Evolutionary conservation across 441 rosid species (phyloP).

Genomic region (Corymbia citriodora): DNA sequence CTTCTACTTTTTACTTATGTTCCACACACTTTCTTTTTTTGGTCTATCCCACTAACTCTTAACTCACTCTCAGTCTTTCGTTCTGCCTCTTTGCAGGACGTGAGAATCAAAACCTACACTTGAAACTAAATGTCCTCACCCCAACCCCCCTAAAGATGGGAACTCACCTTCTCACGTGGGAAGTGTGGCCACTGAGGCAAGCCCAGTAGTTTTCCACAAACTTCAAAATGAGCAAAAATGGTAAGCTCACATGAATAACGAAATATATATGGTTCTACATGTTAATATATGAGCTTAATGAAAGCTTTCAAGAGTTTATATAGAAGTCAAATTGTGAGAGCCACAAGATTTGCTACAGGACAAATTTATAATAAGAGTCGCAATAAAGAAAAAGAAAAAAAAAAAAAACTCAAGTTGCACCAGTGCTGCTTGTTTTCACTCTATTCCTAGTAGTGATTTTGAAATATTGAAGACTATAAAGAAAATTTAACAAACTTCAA

Average conservation of each 20-base stretch:
- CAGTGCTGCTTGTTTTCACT: neutral
- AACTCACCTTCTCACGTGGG: no score
- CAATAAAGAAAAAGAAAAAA: no score
- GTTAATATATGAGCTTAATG: neutral
- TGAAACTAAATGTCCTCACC: no score
- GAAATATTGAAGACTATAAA: neutral
- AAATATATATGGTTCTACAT: neutral
- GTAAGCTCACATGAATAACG: neutral
- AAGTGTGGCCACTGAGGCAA: no score
- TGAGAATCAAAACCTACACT: no score
- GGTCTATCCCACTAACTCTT: no score
- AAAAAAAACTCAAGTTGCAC: neutral
- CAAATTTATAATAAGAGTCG: neutral
- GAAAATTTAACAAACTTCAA: neutral
- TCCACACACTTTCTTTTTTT: neutral
- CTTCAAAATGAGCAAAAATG: neutral
- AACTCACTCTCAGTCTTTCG: no score
- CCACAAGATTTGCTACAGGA: neutral
- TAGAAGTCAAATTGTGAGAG: neutral
- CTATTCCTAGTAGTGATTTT: neutral
- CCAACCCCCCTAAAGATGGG: no score
- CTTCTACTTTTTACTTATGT: neutral
- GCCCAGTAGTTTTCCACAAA: neutral
- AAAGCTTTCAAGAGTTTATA: neutral
- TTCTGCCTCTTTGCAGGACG: no score